These are phyloP conservation scores for Tuber indicum DNA, from an alignment of 495 filamentous ascomycete genomes.

Conservation along the genomic window DNA sequence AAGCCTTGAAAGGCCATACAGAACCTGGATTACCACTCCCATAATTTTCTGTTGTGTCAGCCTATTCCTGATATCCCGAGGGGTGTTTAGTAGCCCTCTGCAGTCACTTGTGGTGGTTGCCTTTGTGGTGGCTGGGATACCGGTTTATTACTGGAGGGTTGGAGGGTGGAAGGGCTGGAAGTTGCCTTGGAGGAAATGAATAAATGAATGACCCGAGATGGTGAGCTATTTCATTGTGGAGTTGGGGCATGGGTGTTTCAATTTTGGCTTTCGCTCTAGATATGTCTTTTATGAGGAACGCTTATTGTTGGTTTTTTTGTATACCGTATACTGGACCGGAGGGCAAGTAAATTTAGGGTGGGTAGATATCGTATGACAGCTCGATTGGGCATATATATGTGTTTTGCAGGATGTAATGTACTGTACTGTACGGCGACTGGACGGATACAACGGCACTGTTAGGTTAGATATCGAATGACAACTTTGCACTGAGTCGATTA, in stretches of 20 bases:
- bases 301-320: background rate
- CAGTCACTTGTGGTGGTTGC: conserved; percentile 79
- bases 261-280: background rate
- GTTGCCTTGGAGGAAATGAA: conserved; percentile 2
- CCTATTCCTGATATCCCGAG: conserved; percentile 79
- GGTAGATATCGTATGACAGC: background rate
- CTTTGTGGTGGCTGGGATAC: conserved; percentile 76
- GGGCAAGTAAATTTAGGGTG: background rate
- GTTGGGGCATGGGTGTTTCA: conserved; percentile 1
- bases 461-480: background rate
- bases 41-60: conserved; percentile 98
- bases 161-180: conserved; percentile 44
- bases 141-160: conserved; percentile 83
- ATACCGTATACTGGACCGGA: background rate
- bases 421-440: background rate
- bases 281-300: background rate
- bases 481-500: background rate
- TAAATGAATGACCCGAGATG: background rate
- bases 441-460: background rate
- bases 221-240: background rate
- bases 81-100: conserved; percentile 79
- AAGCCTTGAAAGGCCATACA: conserved; percentile 77
- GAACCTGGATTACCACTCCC: conserved; percentile 91
- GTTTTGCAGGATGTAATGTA: background rate
- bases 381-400: background rate